Base-by-base conservation (phyloP, 2,329 filamentous ascomycete genomes). In the Fusarium nisikadoi region DNA sequence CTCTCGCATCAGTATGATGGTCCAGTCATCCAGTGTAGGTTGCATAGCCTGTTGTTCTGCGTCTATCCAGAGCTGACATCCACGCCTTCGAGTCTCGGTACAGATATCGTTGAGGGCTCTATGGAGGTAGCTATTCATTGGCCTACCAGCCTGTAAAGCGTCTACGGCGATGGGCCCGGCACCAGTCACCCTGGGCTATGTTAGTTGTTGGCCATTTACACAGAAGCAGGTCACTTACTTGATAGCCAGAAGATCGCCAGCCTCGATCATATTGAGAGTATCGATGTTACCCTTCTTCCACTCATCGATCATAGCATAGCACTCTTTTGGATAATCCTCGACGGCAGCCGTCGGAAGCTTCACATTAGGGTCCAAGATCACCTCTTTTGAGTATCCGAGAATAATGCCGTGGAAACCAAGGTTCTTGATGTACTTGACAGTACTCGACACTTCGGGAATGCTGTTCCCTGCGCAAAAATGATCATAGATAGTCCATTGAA, bases 391-490 rank as follows among this genome's bases (percentile, higher is more conserved):
- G 72, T 88, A 89, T 25, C 84, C 84, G 6, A 89, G 80, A 11
- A 88, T 84, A 5, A 88, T 85, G 6, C 87, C 87, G 16, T 84
- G 81, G 69, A 84, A 89, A 20, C 87, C 87, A 25, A 88, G 76
- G 0, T 71, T 66, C 71, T 85, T 86, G 55, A 88, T 84, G 3
- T 80, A 79, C 6, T 79, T 75, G 29, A 87, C 82, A 1, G 84
- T 86, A 9, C 77, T 77, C 36, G 81, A 79, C 4, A 88, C 85
- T 61, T 88, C 86, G 2, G 65, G 59, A 43, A 82, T 81, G 57
- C 84, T 87, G 33, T 83, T 83, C 1, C 87, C 87, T 0, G 87
- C 87, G 68, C 87, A 89, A 77, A 89, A 89, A 50, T 89, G 87
- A 64, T 87, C 84, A 72, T 89, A 89, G 20, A 89, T 81, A 7